Percentiles rank a stretch among this genome's conserved stretches.
phyloP scores from a whole-genome alignment of 495 filamentous ascomycete species.

The Bathelium albidoporum region DNA sequence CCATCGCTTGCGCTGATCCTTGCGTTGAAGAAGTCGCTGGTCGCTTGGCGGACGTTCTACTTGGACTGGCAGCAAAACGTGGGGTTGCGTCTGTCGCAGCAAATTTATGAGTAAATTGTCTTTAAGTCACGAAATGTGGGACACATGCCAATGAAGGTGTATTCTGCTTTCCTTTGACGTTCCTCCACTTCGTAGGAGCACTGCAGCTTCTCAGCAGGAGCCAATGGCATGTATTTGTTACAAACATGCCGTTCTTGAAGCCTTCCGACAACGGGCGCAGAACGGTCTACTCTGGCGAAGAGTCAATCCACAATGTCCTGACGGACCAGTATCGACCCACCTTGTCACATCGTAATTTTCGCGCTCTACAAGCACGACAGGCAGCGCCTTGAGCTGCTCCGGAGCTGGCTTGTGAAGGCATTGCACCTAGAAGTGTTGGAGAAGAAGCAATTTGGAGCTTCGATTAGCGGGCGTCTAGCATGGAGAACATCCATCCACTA shows the following conservation, averaged over 20 bases:
- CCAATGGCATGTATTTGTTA: not conserved
- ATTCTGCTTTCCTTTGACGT: not conserved
- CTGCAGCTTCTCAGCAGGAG: not conserved
- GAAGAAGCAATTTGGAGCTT: not conserved
- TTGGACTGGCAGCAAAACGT: not conserved
- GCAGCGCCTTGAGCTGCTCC: not conserved
- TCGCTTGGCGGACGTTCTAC: not conserved
- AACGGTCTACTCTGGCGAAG: not conserved
- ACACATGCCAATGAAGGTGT: not conserved
- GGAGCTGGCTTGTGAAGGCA: not conserved
- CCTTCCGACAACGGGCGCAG: not conserved
- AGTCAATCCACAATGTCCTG: not conserved
- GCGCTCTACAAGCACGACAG: not conserved
- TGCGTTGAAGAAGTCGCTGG: constrained; percentile 1
- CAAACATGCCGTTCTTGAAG: constrained; percentile 2
- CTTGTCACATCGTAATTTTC: constrained; percentile 3
- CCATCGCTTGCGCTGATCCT: not conserved
- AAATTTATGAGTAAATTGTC: not conserved
- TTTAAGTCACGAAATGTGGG: not conserved
- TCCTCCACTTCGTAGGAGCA: not conserved
- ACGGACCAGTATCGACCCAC: not conserved
- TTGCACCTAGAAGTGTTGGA: not conserved
- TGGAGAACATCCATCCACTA: not conserved
- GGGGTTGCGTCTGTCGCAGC: not conserved
- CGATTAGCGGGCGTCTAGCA: not conserved